phyloP scores from a whole-genome alignment of 2,329 filamentous ascomycete genomes.

The Fusarium napiforme region DNA sequence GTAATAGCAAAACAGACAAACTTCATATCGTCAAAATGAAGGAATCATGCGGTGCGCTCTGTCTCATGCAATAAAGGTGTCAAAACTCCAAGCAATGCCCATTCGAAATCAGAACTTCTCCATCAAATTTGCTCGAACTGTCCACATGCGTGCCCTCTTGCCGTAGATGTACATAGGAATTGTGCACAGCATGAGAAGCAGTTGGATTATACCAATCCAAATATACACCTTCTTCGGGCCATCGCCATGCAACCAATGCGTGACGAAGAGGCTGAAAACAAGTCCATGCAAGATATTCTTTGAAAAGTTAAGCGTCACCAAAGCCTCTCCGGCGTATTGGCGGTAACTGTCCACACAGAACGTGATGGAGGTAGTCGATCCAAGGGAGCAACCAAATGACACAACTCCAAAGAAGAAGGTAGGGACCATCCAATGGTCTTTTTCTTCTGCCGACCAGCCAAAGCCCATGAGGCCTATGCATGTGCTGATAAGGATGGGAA shows the following conservation, averaged over 20 bases:
- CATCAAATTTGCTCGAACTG: conserved; percentile 85
- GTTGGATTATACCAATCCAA: conserved; percentile 85
- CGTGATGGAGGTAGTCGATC: conserved; percentile 90
- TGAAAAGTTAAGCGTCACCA: conserved; percentile 93
- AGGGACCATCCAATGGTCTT: conserved; percentile 87
- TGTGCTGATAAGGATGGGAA: conserved; percentile 81
- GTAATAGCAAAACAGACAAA: conserved; percentile 1
- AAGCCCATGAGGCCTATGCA: conserved; percentile 92
- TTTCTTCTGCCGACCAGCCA: conserved; percentile 86
- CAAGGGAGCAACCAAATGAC: conserved; percentile 90
- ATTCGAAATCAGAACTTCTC: conserved; percentile 67
- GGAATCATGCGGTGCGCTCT: background rate
- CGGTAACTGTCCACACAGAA: conserved; percentile 95
- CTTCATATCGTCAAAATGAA: conserved; percentile 1
- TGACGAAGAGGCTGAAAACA: conserved; percentile 89
- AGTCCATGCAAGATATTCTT: conserved; percentile 95
- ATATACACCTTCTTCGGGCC: conserved; percentile 84
- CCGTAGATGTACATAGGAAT: conserved; percentile 96
- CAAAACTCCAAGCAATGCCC: conserved; percentile 22
- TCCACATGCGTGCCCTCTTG: conserved; percentile 94
- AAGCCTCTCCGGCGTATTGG: conserved; percentile 91
- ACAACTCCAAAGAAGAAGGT: conserved; percentile 93
- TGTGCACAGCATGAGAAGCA: conserved; percentile 77
- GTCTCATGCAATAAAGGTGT: background rate
- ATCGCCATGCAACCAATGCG: conserved; percentile 80